phyloP scores from a whole-genome alignment of 805 yeast species.

The Ascoidea tarda region DNA sequence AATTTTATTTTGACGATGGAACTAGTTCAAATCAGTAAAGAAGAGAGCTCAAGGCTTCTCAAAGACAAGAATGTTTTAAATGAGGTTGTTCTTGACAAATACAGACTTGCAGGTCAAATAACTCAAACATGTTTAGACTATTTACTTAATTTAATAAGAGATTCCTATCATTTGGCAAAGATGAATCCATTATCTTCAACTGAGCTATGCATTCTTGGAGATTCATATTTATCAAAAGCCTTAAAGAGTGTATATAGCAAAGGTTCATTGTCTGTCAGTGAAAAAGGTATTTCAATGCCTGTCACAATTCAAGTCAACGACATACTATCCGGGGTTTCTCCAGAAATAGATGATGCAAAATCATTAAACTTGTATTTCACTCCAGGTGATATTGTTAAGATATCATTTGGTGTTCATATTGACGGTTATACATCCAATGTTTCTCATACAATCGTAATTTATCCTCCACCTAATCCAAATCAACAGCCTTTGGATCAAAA shows the following conservation, averaged over 20 bases:
- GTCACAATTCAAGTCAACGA: constrained; percentile 78
- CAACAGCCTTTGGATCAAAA: constrained; percentile 25
- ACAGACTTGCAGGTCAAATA: constrained; percentile 80
- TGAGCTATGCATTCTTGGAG: constrained; percentile 75
- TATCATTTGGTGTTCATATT: constrained; percentile 79
- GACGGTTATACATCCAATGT: constrained; percentile 89
- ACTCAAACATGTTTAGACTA: constrained; percentile 70
- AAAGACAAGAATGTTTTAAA: constrained; percentile 58
- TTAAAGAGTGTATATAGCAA: constrained; percentile 44
- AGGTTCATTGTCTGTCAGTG: constrained; percentile 41
- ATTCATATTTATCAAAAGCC: constrained; percentile 52
- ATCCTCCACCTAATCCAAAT: constrained; percentile 30
- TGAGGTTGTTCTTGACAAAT: constrained; percentile 56
- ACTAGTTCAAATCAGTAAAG: constrained; percentile 61
- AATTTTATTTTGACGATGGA: constrained; percentile 30
- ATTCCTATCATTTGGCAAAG: constrained; percentile 50
- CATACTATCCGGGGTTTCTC: constrained; percentile 66
- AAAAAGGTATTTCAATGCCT: constrained; percentile 91
- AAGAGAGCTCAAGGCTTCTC: constrained; percentile 48
- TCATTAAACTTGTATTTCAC: constrained; percentile 24
- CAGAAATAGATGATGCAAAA: constrained; percentile 55
- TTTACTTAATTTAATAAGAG: constrained; percentile 51
- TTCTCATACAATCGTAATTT: constrained; percentile 78
- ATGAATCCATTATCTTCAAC: constrained; percentile 33
- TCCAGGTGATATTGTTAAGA: constrained; percentile 78